phyloP scores from a whole-genome alignment of 2,329 filamentous ascomycete species.

The Clonostachys chloroleuca region DNA sequence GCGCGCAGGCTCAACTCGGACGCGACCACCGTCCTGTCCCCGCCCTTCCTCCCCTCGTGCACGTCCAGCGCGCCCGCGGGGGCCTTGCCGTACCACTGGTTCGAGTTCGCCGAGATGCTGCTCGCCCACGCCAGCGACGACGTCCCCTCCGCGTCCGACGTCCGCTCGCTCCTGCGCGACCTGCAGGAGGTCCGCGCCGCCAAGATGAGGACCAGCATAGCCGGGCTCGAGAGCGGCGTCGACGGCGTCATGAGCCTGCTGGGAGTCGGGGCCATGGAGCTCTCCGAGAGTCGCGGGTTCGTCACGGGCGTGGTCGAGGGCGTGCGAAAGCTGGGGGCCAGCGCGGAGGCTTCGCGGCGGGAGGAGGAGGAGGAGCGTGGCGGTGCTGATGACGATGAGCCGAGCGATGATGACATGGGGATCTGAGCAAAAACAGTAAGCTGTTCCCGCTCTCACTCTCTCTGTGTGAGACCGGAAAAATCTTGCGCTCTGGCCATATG shows the following conservation, averaged over 20 bases:
- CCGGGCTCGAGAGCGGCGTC: slow-evolving; percentile 65
- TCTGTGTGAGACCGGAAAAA: too few species aligned
- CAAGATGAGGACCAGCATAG: slow-evolving; percentile 76
- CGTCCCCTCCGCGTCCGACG: slow-evolving; percentile 66
- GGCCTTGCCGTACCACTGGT: slow-evolving; percentile 89
- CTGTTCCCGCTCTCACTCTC: too few species aligned
- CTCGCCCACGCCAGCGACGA: slow-evolving; percentile 84
- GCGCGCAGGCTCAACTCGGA: slow-evolving; percentile 25
- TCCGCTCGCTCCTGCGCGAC: slow-evolving; percentile 73
- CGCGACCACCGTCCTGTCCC: slow-evolving; percentile 40
- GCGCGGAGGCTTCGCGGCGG: slow-evolving; percentile 69
- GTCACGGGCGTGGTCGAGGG: slow-evolving; percentile 84
- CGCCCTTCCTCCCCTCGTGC: slow-evolving; percentile 77
- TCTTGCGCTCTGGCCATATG: too few species aligned
- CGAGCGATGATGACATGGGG: slow-evolving; percentile 53
- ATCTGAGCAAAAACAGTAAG: slow-evolving; percentile 12
- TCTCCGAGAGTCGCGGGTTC: slow-evolving; percentile 82
- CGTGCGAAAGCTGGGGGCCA: slow-evolving; percentile 76
- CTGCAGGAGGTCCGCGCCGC: slow-evolving; percentile 83
- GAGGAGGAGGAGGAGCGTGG: slow-evolving; percentile 71
- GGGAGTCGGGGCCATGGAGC: slow-evolving; percentile 89
- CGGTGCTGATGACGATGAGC: slow-evolving; percentile 59
- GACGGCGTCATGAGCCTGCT: slow-evolving; percentile 64
- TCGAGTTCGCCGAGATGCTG: slow-evolving; percentile 84
- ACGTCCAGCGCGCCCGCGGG: slow-evolving; percentile 64